Base-by-base conservation (phyloP, 306 rosid species). In the Gynostemma pentaphyllum region DNA sequence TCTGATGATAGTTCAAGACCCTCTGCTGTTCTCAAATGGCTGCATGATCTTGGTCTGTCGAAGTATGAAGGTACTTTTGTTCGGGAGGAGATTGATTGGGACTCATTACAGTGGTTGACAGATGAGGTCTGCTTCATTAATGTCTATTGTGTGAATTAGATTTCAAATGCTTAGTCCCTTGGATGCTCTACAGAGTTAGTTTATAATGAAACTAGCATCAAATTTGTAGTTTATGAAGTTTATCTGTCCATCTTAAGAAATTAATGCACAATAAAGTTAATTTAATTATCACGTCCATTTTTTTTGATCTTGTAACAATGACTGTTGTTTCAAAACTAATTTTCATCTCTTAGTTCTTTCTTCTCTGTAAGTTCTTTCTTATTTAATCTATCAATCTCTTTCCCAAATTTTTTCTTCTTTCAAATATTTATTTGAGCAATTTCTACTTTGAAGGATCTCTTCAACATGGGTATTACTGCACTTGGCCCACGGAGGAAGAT, bases 401-500 rank as follows among this genome's bases (percentile, higher is more conserved):
- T n/a, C n/a, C n/a, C n/a, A n/a, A n/a, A n/a, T n/a, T n/a, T 18
- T 52, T 26, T 30, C 15, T 23, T 21, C 4, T 10, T 61, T 42
- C 21, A 19, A 39, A 48, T 57, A 56, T 36, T 50, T 66, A 45
- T 56, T 76, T 27, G 7, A 36, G 16, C 30, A 21, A 59, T 59
- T 2, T 24, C 18, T 64, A 28, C 62, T 18, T 24, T 68, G 56
- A 71, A 91, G 98, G 98, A 91, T 79, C 87, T 91, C 47, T 53
- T 83, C 18, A 69, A 74, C 71, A 83, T 91, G 68, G 96, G 98
- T 44, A 74, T 91, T 56, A 68, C 82, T 53, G 87, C 92, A 52
- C 87, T 91, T 70, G 98, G 98, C 53, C 96, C 98, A 15, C 82
- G 96, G 51, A 91, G 86, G 81, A 88, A 88, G 83, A 85, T 91